Base-by-base conservation (phyloP, 306 rosid genomes). In the Lathyrus aphaca region DNA sequence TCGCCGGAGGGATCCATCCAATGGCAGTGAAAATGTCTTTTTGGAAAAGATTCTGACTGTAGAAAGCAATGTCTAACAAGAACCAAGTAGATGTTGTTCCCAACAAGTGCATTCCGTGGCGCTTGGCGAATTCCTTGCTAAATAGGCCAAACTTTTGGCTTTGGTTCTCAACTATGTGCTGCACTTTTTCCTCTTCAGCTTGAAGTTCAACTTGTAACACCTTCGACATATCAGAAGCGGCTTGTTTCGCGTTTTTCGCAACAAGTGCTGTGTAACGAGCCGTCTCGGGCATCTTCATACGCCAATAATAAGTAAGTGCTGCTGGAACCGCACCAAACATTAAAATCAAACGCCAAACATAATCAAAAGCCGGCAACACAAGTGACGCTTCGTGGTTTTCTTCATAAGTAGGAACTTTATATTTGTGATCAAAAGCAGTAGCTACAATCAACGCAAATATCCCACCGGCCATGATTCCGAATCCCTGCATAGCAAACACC, bases 401-500 rank as follows among this genome's bases (percentile, higher is more conserved):
- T 10, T 29, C 4, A 30, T 86, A 92, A n/a, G 79, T 1, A 0
- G 91, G 96, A 56, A 89, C 79, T 4, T 82, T 19, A 69, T 73
- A 92, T 1, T 69, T 27, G 38, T 82, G 78, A 21, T 89, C 86
- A 66, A 80, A 92, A 0, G 89, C 70, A 29, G 73, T 5, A 5
- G 96, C 77, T 1, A 90, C 88, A 13, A 79, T 46, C 74, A 92
- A 61, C 25, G 96, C 84, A 9, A 88, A 80, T 4, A 92, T 80
- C 27, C 98, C 98, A 37, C 98, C 98, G 3, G 62, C 81, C 79
- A 90, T 4, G 75, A 88, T 92, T 14, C 98, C 96, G 69, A 92
- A 92, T 3, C 98, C 98, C 63, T 92, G 96, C 98, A 92, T 92
- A 0, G 96, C 96, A 63, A 92, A 92, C 25, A 92, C 98, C 0